phyloP scores from a whole-genome alignment of 2,329 filamentous ascomycete species.

The Hypomyces rosellus region DNA sequence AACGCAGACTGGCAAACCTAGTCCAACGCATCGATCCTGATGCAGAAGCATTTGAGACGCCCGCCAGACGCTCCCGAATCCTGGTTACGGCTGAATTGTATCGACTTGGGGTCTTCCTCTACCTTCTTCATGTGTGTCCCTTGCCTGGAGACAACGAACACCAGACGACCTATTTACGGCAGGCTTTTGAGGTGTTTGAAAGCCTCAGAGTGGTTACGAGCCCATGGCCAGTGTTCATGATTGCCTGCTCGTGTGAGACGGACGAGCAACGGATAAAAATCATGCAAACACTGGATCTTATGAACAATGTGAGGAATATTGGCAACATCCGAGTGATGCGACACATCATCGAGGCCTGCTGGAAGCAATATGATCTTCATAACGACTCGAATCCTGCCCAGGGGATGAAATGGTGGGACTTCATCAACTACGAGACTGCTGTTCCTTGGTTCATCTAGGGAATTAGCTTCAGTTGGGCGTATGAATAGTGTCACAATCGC shows the following conservation, averaged over 20 bases:
- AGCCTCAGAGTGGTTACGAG: conserved; percentile 38
- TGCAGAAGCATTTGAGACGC: conserved; percentile 18
- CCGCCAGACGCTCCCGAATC: conserved; percentile 25
- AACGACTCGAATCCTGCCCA: conserved; percentile 27
- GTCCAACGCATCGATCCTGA: conserved; percentile 10
- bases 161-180: conserved; percentile 22
- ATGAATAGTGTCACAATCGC: no score
- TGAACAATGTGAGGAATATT: conserved; percentile 37
- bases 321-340: conserved; percentile 40
- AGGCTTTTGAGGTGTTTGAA: conserved; percentile 30
- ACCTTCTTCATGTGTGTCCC: conserved; percentile 31
- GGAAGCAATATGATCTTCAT: conserved; percentile 39
- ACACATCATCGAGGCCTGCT: conserved; percentile 37
- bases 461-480: no score
- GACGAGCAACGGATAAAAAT: conserved; percentile 36
- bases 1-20: conserved; percentile 8
- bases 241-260: conserved; percentile 37
- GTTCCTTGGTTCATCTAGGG: conserved; percentile 10
- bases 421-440: conserved; percentile 8
- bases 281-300: conserved; percentile 34
- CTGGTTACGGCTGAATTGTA: conserved; percentile 44
- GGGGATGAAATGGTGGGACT: conserved; percentile 10
- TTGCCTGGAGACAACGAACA: conserved; percentile 11
- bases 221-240: conserved; percentile 43
- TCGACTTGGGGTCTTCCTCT: conserved; percentile 40